phyloP scores from a whole-genome alignment of 441 rosid species.

The Populus hybrid region DNA sequence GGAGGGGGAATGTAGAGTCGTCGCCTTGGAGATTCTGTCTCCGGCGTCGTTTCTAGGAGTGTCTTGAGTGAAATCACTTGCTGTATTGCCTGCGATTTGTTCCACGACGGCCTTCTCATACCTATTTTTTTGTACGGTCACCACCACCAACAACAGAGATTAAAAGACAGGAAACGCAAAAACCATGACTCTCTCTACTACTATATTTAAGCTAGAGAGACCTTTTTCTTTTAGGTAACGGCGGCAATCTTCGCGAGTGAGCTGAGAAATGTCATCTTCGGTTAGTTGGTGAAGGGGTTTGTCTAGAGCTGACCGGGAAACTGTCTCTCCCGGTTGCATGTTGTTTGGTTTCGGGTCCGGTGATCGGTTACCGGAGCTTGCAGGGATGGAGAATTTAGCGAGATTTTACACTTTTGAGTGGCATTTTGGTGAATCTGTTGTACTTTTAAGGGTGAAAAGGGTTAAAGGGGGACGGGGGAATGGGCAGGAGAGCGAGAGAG shows the following conservation, averaged over 20 bases:
- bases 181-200: not conserved
- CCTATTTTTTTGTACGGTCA: conserved; percentile 35
- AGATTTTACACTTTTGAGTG: not conserved
- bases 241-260: conserved; percentile 89
- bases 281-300: conserved; percentile 71
- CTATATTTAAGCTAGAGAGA: conserved; percentile 8
- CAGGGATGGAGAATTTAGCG: not conserved
- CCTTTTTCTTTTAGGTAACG: conserved; percentile 85
- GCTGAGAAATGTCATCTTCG: conserved; percentile 89
- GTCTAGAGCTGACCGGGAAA: conserved; percentile 59
- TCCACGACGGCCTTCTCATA: conserved; percentile 88
- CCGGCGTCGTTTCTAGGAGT: conserved; percentile 49
- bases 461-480: not conserved
- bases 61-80: conserved; percentile 83
- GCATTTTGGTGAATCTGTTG: conserved; percentile 16
- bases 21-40: conserved; percentile 50
- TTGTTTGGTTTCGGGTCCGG: conserved; percentile 28
- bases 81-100: conserved; percentile 93
- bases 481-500: not conserved
- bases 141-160: not conserved
- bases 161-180: not conserved
- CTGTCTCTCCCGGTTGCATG: conserved; percentile 46
- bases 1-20: conserved; percentile 33
- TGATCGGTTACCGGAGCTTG: not conserved
- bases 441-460: conserved; percentile 3